phyloP scores from a whole-genome alignment of 177 flowering plant genomes.

The Vitis hybrid region DNA sequence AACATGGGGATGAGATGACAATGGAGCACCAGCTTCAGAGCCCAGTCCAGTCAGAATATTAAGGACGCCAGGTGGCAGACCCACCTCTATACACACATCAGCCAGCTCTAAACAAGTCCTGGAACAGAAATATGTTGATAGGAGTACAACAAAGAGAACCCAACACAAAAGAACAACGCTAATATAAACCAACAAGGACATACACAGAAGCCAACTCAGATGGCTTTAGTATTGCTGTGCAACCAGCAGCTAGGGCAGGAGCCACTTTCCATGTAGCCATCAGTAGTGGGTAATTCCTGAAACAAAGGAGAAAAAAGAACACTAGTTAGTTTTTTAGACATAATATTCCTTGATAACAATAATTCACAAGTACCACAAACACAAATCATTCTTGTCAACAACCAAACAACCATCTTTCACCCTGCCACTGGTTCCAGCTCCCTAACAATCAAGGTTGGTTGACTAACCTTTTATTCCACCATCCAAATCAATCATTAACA shows the following conservation, averaged over 20 bases:
- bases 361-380: no score
- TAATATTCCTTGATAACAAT: no score
- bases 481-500: neutral
- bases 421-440: no score
- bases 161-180: neutral
- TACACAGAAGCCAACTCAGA: conserved; percentile 94
- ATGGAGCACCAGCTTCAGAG: conserved; percentile 94
- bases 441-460: neutral
- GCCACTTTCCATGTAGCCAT: conserved; percentile 99
- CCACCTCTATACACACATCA: conserved; percentile 80
- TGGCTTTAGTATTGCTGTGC: conserved; percentile 92
- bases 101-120: conserved; percentile 97
- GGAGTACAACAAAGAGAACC: conserved; percentile 1
- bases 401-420: neutral
- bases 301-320: conserved; percentile 8
- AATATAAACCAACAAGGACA: conserved; percentile 18
- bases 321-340: no score
- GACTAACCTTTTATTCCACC: neutral
- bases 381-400: neutral
- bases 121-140: conserved; percentile 13
- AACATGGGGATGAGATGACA: conserved; percentile 90
- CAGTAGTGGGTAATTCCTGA: conserved; percentile 92
- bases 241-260: conserved; percentile 97
- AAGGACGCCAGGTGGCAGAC: conserved; percentile 91
- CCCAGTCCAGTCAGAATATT: conserved; percentile 91